Base-by-base conservation (phyloP, 139 green algal genomes). In the Chlamydomonas schloesseri region DNA sequence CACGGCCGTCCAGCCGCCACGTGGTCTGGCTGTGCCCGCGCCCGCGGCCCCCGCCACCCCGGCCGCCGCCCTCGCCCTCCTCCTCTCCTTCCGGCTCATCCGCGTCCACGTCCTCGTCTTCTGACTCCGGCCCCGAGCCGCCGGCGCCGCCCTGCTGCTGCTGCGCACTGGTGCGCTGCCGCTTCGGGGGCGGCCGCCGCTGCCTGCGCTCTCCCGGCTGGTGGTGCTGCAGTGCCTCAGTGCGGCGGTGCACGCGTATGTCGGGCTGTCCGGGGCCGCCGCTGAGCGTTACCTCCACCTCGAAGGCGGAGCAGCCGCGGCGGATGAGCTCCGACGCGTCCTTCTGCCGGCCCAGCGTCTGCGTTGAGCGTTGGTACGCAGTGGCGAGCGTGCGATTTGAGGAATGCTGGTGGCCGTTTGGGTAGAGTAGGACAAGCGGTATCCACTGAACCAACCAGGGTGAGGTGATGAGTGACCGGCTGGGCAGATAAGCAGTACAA, bases 251-350 rank as follows among this genome's bases (percentile, higher is more conserved):
- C 10, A 96, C 83, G 17, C 89, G 62, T 21, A 91, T 57, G 14
- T 90, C 88, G 23, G 42, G 23, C 0, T 36, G n/a, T 18, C 82
- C 62, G 4, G 73, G 72, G 17, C 90, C 92, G 26, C 87, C 90
- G 26, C 73, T 80, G 18, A 99, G 84, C 3, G 91, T 95, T 50
- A 98, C 93, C 77, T 96, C 86, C 33, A 94, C 90, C 47, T 78
- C 93, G 29, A 89, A 96, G 26, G 75, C 65, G 26, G 88, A 33
- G 58, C 90, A 70, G 23, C 96, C 96, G 1, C 93, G 87, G 33
- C 93, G 86, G 71, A 99, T 92, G 80, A 95, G 98, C 13, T 97
- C 94, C 5, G 73, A 82, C 1, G 98, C 33, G n/a, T 95, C 92
- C 33, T 95, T 93, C 6, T 94, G 94, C 4, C 96, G 89, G 2